phyloP scores from a whole-genome alignment of 495 filamentous ascomycete species.

The Penicillium cataractarum region DNA sequence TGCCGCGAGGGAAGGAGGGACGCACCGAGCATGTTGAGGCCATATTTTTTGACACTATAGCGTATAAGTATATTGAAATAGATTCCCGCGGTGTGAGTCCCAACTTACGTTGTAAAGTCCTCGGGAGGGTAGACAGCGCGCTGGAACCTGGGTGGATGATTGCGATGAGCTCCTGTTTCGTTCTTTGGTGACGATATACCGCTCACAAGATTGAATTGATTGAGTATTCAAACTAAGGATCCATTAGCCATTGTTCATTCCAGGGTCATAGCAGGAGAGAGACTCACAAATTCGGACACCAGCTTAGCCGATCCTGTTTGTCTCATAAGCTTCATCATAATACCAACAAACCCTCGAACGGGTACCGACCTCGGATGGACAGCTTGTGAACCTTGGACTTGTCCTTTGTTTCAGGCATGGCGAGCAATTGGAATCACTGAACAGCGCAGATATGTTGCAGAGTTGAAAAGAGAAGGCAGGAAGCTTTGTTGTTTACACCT shows the following conservation, averaged over 20 bases:
- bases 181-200: not conserved
- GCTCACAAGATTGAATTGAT: slow-evolving; percentile 88
- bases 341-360: not conserved
- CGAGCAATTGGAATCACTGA: slow-evolving; percentile 11
- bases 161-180: slow-evolving; percentile 13
- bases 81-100: not conserved
- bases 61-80: slow-evolving; percentile 5
- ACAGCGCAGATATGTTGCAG: not conserved
- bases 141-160: slow-evolving; percentile 67
- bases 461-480: slow-evolving; percentile 12
- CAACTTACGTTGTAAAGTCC: slow-evolving; percentile 85
- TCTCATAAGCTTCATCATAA: slow-evolving; percentile 26
- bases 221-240: slow-evolving; percentile 85
- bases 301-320: slow-evolving; percentile 75
- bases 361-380: slow-evolving; percentile 74
- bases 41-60: slow-evolving; percentile 92
- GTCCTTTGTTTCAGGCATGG: slow-evolving; percentile 65
- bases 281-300: slow-evolving; percentile 88
- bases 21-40: slow-evolving; percentile 91
- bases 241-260: slow-evolving; percentile 21
- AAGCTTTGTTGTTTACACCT: slow-evolving; percentile 41
- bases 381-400: slow-evolving; percentile 94
- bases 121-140: slow-evolving; percentile 97
- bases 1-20: not conserved
- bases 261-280: not conserved